Conservation (phyloP, 1,284 basidiomycete genomes). For the Heterobasidion parviporum region DNA sequence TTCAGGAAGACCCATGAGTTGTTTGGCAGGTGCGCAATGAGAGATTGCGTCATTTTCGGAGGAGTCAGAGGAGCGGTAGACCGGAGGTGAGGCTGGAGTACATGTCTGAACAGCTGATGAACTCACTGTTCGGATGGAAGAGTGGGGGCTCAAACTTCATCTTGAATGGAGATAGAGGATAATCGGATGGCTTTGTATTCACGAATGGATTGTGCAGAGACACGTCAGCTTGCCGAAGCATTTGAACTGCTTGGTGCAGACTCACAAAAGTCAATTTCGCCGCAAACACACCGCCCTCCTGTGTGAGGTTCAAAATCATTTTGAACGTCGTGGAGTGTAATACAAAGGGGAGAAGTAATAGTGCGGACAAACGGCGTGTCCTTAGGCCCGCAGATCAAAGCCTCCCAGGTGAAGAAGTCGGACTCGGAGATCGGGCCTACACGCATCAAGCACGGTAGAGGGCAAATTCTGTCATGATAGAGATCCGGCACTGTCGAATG, state of each 20-base stretch:
- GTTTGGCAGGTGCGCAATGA: no score
- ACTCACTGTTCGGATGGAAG: conserved; percentile 94
- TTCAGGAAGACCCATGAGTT: not conserved
- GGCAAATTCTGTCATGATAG: not conserved
- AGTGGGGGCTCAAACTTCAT: conserved; percentile 98
- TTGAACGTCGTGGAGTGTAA: not conserved
- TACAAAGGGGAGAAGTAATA: not conserved
- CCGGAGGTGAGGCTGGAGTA: not conserved
- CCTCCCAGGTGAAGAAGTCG: conserved; percentile 99
- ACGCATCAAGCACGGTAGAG: not conserved
- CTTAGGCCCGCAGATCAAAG: conserved; percentile 91
- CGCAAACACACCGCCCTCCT: conserved; percentile 96
- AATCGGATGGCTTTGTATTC: conserved; percentile 69
- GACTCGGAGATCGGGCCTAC: conserved; percentile 85
- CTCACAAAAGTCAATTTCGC: conserved; percentile 90
- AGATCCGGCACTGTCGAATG: not conserved
- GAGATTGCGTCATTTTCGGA: not conserved
- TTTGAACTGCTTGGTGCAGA: conserved; percentile 14
- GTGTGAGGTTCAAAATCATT: not conserved
- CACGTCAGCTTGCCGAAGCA: not conserved
- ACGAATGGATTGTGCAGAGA: not conserved
- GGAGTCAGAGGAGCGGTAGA: not conserved
- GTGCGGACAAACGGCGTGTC: conserved; percentile 89
- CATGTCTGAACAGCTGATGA: conserved; percentile 1
- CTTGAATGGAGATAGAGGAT: conserved; percentile 93